Percentiles rank a stretch among this genome's conserved stretches.
Conservation (phyloP, 164 flowering plant species). For the Chimonanthus salicifolius region DNA sequence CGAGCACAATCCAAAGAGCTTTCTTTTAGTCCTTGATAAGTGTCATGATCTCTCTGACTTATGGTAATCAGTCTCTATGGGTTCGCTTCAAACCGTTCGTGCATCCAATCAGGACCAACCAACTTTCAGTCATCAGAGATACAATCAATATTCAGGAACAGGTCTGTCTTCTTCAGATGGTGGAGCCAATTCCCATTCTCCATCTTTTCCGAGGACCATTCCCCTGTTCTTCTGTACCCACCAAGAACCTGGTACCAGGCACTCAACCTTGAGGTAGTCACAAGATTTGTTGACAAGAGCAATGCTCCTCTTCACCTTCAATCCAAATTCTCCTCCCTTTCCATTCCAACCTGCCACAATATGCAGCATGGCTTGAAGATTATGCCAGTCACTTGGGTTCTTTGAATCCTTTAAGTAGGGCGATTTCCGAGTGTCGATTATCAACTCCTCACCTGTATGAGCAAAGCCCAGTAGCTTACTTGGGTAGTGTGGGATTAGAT, state of each 20-base stretch:
- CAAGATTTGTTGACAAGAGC: conserved; percentile 74
- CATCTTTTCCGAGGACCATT: conserved; percentile 46
- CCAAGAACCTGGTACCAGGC: conserved; percentile 62
- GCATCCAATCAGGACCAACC: no score
- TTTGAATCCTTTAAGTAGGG: conserved; percentile 51
- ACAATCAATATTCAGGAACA: conserved; percentile 35
- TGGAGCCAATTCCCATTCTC: conserved; percentile 56
- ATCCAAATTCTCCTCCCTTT: conserved; percentile 39
- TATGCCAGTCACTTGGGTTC: conserved; percentile 74
- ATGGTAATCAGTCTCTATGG: no score
- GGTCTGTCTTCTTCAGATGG: conserved; percentile 64
- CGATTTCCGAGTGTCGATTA: conserved; percentile 60
- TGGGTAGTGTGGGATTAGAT: conserved; percentile 64
- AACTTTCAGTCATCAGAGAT: no score
- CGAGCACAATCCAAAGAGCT: no score
- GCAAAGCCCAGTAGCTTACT: conserved; percentile 38
- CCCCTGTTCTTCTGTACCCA: conserved; percentile 93
- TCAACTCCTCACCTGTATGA: conserved; percentile 36
- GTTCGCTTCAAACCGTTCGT: no score
- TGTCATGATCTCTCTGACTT: no score
- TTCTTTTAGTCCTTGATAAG: no score
- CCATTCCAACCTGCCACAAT: conserved; percentile 83
- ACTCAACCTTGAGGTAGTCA: conserved; percentile 56
- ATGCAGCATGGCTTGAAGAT: conserved; percentile 72
- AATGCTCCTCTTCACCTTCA: conserved; percentile 59